Percentiles rank a stretch among this genome's conserved stretches.
These are phyloP conservation scores for Cochlearia excelsa DNA, from an alignment of 345 rosid species.

Conservation along the genomic window DNA sequence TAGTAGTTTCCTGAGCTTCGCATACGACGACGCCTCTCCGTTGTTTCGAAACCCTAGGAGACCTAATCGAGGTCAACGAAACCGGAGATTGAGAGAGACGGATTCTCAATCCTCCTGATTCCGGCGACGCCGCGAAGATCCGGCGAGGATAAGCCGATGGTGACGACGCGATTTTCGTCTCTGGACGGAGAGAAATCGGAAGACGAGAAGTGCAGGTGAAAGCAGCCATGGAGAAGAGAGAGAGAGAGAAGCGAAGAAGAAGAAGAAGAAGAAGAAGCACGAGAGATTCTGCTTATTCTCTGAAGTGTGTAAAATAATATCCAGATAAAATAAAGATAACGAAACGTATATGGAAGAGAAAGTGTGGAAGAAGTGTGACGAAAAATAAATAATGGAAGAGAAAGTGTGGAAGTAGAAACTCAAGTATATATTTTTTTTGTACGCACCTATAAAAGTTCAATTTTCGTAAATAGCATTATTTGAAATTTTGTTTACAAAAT, in stretches of 20 bases:
- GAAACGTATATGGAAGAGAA: too few species aligned
- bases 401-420: too few species aligned
- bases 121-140: slow-evolving; percentile 36
- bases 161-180: slow-evolving; percentile 15
- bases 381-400: too few species aligned
- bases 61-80: slow-evolving; percentile 30
- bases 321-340: too few species aligned
- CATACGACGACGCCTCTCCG: slow-evolving; percentile 41
- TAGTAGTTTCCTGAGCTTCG: slow-evolving; percentile 50
- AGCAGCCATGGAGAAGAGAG: slow-evolving; percentile 41
- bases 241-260: slow-evolving; percentile 17
- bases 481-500: too few species aligned
- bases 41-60: slow-evolving; percentile 39
- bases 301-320: too few species aligned
- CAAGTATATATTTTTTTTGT: too few species aligned
- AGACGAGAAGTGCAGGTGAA: slow-evolving; percentile 36
- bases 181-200: slow-evolving; percentile 36
- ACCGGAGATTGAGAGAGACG: slow-evolving; percentile 35
- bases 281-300: too few species aligned
- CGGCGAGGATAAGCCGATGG: slow-evolving; percentile 32
- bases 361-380: too few species aligned
- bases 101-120: slow-evolving; percentile 47
- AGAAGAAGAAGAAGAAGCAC: too few species aligned
- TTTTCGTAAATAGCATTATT: too few species aligned
- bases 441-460: too few species aligned